These are phyloP conservation scores for Erigeron canadensis DNA, from an alignment of 129 eudicot genomes.

Conservation along the genomic window DNA sequence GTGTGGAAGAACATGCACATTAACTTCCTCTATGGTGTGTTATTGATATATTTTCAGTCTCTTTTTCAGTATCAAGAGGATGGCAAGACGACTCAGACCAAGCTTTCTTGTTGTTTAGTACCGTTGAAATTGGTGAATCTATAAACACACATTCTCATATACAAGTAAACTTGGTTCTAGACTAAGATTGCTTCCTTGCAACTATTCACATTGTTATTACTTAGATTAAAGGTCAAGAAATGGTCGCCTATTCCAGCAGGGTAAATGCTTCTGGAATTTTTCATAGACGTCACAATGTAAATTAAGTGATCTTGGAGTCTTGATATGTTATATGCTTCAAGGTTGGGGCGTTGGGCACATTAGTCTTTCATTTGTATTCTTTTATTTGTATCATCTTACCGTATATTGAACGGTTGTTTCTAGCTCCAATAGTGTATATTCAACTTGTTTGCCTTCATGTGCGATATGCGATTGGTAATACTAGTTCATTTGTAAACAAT, in stretches of 20 bases:
- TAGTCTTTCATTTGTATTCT: slow-evolving; percentile 21
- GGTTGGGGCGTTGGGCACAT: background rate
- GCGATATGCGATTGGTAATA: background rate
- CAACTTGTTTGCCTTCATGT: background rate
- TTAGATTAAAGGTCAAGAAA: slow-evolving; percentile 21
- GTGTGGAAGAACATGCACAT: background rate
- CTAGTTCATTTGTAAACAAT: background rate
- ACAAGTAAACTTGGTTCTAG: slow-evolving; percentile 28
- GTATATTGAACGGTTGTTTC: background rate
- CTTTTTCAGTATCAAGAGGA: slow-evolving; percentile 71
- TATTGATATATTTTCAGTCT: slow-evolving; percentile 55
- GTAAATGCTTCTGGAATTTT: slow-evolving; percentile 21
- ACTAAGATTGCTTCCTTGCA: slow-evolving; percentile 15
- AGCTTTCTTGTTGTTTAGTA: slow-evolving; percentile 31
- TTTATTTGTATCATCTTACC: slow-evolving; percentile 14
- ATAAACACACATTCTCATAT: slow-evolving; percentile 16
- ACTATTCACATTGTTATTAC: slow-evolving; percentile 17
- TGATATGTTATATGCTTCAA: slow-evolving; percentile 9
- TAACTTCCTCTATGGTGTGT: slow-evolving; percentile 23
- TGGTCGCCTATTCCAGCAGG: slow-evolving; percentile 11
- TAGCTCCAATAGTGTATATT: slow-evolving; percentile 15
- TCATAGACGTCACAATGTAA: slow-evolving; percentile 30
- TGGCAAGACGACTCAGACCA: slow-evolving; percentile 49
- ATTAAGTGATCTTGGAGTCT: slow-evolving; percentile 23
- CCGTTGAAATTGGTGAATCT: slow-evolving; percentile 19